phyloP scores from a whole-genome alignment of 2,329 filamentous ascomycete genomes.

The Fusarium sp. region DNA sequence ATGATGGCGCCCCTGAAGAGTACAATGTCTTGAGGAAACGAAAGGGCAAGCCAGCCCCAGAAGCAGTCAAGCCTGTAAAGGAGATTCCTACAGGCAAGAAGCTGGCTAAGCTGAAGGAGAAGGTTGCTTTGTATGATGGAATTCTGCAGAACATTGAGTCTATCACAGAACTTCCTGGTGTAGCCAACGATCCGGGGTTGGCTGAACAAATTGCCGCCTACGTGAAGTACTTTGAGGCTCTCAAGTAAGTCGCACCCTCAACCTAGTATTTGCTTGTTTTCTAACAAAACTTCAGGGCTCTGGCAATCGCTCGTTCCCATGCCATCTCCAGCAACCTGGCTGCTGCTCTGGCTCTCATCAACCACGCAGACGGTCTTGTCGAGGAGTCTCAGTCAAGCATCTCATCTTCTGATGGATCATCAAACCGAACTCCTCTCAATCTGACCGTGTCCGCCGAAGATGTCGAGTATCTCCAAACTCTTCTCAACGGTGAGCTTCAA shows the following conservation, averaged over 20 bases:
- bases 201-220: constrained; percentile 82
- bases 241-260: constrained; percentile 70
- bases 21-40: constrained; percentile 63
- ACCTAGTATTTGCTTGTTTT: neutral
- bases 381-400: constrained; percentile 62
- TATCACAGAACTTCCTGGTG: constrained; percentile 87
- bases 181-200: constrained; percentile 83
- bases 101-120: constrained; percentile 83
- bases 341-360: constrained; percentile 87
- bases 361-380: constrained; percentile 73
- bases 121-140: constrained; percentile 89
- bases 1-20: constrained; percentile 76
- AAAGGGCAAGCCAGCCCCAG: constrained; percentile 46
- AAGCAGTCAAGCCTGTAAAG: constrained; percentile 59
- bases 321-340: constrained; percentile 75
- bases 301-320: constrained; percentile 88
- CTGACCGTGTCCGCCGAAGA: constrained; percentile 73
- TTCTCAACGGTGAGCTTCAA: constrained; percentile 77
- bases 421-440: constrained; percentile 63
- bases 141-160: constrained; percentile 91
- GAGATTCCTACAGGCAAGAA: constrained; percentile 79
- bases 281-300: constrained; percentile 63
- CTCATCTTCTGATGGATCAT: constrained; percentile 44
- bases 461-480: constrained; percentile 65
- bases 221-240: constrained; percentile 83